These are phyloP conservation scores for Candida gigantensis DNA, from an alignment of 1,139 yeast genomes.

Conservation along the genomic window DNA sequence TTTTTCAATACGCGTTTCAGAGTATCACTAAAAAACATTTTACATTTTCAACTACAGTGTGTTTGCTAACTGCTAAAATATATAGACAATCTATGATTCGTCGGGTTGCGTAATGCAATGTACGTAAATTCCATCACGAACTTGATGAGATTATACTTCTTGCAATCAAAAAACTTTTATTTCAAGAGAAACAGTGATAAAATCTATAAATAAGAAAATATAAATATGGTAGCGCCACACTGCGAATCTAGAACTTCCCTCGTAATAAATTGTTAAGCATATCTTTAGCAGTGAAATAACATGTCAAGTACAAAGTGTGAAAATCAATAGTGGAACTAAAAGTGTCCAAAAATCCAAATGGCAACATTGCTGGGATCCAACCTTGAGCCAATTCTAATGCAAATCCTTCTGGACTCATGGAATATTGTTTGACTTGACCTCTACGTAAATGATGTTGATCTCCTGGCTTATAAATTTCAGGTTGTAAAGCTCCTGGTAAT, in stretches of 20 bases:
- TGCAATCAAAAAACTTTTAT: too few relatives aligned
- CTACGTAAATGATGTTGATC: conserved; percentile 73
- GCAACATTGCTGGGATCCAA: conserved; percentile 97
- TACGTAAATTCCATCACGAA: too few relatives aligned
- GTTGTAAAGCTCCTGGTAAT: conserved; percentile 54
- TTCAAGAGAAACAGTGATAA: too few relatives aligned
- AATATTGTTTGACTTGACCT: conserved; percentile 79
- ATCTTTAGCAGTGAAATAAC: conserved; percentile 70
- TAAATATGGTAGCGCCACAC: conserved; percentile 1
- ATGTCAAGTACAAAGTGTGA: conserved; percentile 65
- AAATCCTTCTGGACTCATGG: conserved; percentile 77
- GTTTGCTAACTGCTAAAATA: too few relatives aligned
- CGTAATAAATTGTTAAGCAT: conserved; percentile 66
- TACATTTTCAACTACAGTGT: too few relatives aligned
- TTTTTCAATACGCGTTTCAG: too few relatives aligned
- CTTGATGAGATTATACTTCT: too few relatives aligned
- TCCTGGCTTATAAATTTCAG: conserved; percentile 79
- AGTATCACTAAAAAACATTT: too few relatives aligned
- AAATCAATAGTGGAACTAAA: conserved; percentile 82
- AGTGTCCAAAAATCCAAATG: conserved; percentile 87
- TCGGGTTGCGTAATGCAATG: too few relatives aligned
- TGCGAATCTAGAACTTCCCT: conserved; percentile 66
- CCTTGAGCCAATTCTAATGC: conserved; percentile 98
- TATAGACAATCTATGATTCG: too few relatives aligned
- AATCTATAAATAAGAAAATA: too few relatives aligned